Evolutionary conservation across 2,329 filamentous ascomycete genomes (phyloP), one percentile per base, ranked within the genome.

Genomic region (Lachnellula subtilissima): DNA sequence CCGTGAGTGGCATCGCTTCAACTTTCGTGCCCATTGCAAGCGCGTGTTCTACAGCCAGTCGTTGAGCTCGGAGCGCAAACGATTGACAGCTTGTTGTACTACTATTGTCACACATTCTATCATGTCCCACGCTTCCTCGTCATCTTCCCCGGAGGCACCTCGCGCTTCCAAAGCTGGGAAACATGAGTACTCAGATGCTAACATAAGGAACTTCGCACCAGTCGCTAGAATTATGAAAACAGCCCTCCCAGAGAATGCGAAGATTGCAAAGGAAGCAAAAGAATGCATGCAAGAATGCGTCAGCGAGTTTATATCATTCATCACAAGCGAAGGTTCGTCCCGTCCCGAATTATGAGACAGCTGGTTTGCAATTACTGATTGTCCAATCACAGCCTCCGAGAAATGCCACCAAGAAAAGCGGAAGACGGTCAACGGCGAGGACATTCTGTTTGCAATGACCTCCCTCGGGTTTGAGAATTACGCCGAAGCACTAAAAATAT

Each of bases 241-340:
- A 67, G 94, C 94, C 6, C 81, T 99, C 49, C 94, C 94, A 51
- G 94, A 99, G 64, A 99, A 99, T 71, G 94, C 94, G 65, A 99
- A 99, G 76, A 99, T 99, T 60, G 92, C 92, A 58, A 99, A 99
- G 72, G 94, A 99, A 72, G 94, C 94, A 54, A 99, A 99, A 74
- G 94, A 99, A 73, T 99, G 94, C 76, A 97, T 99, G 94, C 94
- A 99, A 74, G 94, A 99, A 75, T 99, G 94, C 71, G 94, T 99
- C 57, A 97, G 92, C 85, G 94, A 99, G 76, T 99, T 99, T 75
- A 99, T 99, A 78, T 96, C 91, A 6, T 99, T 99, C 80, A 97
- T 99, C 71, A 99, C 94, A 37, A 97, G 93, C 73, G 94, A 99
- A 82, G 94, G 94, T 96, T 74, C 71, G 88, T 77, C 50, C 52